Evolutionary conservation across 2,329 filamentous ascomycete species (phyloP), one percentile per base, ranked within the genome.

Genomic region (Xylaria sp.): DNA sequence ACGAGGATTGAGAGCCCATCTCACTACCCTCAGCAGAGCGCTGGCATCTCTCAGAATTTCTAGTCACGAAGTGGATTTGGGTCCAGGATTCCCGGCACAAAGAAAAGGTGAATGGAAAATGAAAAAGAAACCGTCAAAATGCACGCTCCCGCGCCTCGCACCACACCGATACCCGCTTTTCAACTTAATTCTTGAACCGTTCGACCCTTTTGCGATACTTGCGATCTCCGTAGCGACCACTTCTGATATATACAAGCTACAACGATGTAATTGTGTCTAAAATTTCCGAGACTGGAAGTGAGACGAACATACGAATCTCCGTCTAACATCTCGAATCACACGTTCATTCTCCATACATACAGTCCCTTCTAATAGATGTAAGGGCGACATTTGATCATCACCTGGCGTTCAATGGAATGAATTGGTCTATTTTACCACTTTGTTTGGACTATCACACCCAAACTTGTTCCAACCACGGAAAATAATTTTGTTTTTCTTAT

Each of bases 11-110:
- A 98, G 82, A 97, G 92, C 78, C 91, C 93, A 2, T 89, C 92
- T 53, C 92, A 96, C 70, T 97, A 93, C 76, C 94, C 95, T 11
- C 93, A 97, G 78, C 94, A 97, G 83, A 97, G 93, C 75, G 93
- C 93, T 47, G 96, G 96, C 67, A 98, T 99, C 76, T 93, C 96
- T 36, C 96, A 98, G 82, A 99, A 99, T 81, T 99, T 99, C 76
- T 98, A 88, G 56, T 58, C 14, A 39, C 32, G 34, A 45, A 32
- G 42, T 27, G 21, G n/a, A 53, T 11, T 21, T 12, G 17, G 8
- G 12, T 34, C 51, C 4, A 39, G 1, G 11, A 47, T 32, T 34
- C 11, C 17, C 9, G 42, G 19, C 17, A 48, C 39, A 55, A 39
- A 9, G 30, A 42, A 60, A 51, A 53, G 17, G 19, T 19, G 36